Base-by-base conservation (phyloP, 2,329 filamentous ascomycete species). In the Alternaria brassicae region DNA sequence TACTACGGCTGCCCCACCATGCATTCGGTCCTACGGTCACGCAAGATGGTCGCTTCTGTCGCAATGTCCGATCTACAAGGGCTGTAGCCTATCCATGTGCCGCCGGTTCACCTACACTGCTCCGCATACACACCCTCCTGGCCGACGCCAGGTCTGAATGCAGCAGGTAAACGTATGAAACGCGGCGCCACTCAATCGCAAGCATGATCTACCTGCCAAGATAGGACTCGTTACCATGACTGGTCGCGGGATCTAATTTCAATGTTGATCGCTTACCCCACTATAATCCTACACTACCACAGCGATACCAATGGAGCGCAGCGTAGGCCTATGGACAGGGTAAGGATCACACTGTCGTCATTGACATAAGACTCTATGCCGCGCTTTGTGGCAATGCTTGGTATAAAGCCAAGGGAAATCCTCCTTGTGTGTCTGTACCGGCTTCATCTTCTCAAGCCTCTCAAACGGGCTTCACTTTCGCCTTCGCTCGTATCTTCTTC, bases 151-250 rank as follows among this genome's bases (percentile, higher is more conserved):
- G 55, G 51, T 45, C 71, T 69, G 52, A 66, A 73, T 70, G 51
- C 42, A 70, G 71, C 69, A 74, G 68, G 72, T 72, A 58, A 62
- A 41, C 52, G 62, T 61, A 45, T 50, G 60, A 61, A 61, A 66
- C 60, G 45, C 53, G 53, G 58, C 19, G 57, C 48, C 58, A 61
- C 56, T 47, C 45, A 66, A 56, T 59, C 45, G 59, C 61, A 60
- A 49, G 61, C 57, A 51, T 58, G 13, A 41, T 36, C 36, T 69
- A 73, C 68, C 72, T 74, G 71, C 70, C 72, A 72, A 75, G 72
- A 62, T 72, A 60, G 67, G 68, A 42, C 57, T 65, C 54, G 58
- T 45, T 52, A 60, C 55, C 42, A 37, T 61, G 51, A 64, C 50
- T 76, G 67, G 69, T 58, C 59, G 58, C 50, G 36, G 54, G 55